Conservation (phyloP, 2,329 filamentous ascomycete genomes). For the Xylaria sp. region DNA sequence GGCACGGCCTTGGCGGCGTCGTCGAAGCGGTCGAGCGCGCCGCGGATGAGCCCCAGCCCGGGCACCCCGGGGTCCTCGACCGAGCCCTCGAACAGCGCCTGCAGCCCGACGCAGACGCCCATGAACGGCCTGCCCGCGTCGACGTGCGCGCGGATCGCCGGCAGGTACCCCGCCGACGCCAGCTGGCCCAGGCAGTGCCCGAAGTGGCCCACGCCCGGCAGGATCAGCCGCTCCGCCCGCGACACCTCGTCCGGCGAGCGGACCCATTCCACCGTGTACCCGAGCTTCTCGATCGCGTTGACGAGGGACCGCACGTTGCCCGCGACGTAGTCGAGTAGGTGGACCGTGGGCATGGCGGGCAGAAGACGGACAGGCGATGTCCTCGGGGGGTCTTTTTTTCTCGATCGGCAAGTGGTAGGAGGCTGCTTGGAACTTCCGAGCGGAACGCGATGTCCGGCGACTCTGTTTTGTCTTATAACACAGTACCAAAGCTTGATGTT, state of each 20-base stretch:
- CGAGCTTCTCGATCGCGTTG: conserved; percentile 96
- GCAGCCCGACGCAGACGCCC: conserved; percentile 93
- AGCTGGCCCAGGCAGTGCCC: conserved; percentile 92
- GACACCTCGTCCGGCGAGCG: conserved; percentile 80
- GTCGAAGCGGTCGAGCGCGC: conserved; percentile 74
- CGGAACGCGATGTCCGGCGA: not conserved
- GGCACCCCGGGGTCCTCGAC: conserved; percentile 72
- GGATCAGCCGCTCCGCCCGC: conserved; percentile 89
- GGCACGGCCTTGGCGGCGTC: conserved; percentile 85
- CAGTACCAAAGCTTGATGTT: not conserved
- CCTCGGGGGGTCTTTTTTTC: not conserved
- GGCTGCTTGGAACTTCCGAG: too few relatives aligned
- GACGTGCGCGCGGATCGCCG: conserved; percentile 82
- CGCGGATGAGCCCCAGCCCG: conserved; percentile 76
- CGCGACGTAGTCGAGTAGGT: conserved; percentile 86
- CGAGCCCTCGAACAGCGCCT: conserved; percentile 86
- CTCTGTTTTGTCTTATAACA: not conserved
- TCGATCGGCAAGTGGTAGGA: not conserved
- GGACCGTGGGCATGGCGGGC: conserved; percentile 70
- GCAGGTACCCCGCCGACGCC: conserved; percentile 77
- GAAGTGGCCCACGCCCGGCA: conserved; percentile 96
- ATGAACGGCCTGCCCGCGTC: conserved; percentile 94
- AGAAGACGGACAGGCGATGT: conserved; percentile 1
- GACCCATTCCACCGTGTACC: conserved; percentile 92
- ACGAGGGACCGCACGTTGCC: conserved; percentile 95